Evolutionary conservation across 441 rosid genomes (phyloP).

Genomic region (Eutrema salsugineum): DNA sequence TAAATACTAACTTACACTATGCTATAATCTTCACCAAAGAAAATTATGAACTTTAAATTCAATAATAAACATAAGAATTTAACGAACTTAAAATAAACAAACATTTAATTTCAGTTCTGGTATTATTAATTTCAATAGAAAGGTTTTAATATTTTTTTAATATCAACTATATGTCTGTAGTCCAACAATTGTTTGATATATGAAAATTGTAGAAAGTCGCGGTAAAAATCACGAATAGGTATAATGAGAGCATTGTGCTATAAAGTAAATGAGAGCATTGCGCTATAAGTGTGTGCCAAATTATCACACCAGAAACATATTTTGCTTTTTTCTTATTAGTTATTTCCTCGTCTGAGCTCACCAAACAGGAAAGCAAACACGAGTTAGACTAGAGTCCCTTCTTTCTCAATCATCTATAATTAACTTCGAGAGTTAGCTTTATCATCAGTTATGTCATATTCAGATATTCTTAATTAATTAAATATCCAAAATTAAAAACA

Average conservation of each 20-base stretch:
- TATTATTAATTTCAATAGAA: no score
- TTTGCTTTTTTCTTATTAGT: slow-evolving; percentile 14
- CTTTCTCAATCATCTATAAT: background rate
- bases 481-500: background rate
- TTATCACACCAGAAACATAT: slow-evolving; percentile 18
- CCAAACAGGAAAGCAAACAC: slow-evolving; percentile 15
- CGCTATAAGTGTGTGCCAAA: background rate
- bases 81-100: no score
- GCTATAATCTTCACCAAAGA: background rate
- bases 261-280: no score
- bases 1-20: background rate
- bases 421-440: background rate
- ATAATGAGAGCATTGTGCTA: background rate
- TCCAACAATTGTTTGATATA: background rate
- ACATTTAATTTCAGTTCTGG: no score
- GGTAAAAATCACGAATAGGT: background rate
- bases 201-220: no score
- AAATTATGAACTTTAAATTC: background rate
- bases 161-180: background rate
- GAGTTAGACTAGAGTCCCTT: background rate
- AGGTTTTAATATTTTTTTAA: no score
- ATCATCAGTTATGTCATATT: background rate
- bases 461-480: background rate
- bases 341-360: background rate
- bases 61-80: no score